Base-by-base conservation (phyloP, 495 filamentous ascomycete species). In the Aspergillus sclerotioniger region DNA sequence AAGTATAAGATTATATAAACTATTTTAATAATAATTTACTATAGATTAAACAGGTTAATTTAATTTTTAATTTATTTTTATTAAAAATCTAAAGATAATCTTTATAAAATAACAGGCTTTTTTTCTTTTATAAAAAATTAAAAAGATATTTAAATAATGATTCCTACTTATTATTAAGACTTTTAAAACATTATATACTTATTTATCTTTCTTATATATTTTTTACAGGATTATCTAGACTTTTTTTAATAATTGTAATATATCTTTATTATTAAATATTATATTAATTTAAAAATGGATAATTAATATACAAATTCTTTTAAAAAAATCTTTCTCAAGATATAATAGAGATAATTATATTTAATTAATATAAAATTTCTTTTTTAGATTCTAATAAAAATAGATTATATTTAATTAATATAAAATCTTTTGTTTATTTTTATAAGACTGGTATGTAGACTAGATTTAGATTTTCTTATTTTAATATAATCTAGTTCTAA, bases 11-110 rank as follows among this genome's bases (percentile, higher is more conserved):
- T 25, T n/a, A 17, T 20, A 8, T 53, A 25, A 28, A 53, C 20
- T 53, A 53, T 20, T 20, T 21, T 28, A 46, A 35, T 44, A 44
- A 31, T 54, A 52, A n/a, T 47, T 47, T 47, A 47, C 21, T 19
- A 47, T 19, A 47, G 4, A 47, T 21, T 21, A 19, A 6, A 19
- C 3, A 20, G 17, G 21, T 17, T 47, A 47, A 12, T 19, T 47
- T 21, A 20, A 47, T 47, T 5, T 19, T 47, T 17, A 47, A 19
- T 8, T 47, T 19, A 16, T 19, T 47, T 19, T 47, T 19, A 48
- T 48, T 48, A 48, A 28, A 28, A 3, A 48, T 48, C n/a, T 19
- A 20, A 20, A 47, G n/a, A n/a, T n/a, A n/a, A n/a, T n/a, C n/a
- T n/a, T n/a, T n/a, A n/a, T n/a, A n/a, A n/a, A n/a, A n/a, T 47